Base-by-base conservation (phyloP, 305 asterid species). In the Solanum hybrid region DNA sequence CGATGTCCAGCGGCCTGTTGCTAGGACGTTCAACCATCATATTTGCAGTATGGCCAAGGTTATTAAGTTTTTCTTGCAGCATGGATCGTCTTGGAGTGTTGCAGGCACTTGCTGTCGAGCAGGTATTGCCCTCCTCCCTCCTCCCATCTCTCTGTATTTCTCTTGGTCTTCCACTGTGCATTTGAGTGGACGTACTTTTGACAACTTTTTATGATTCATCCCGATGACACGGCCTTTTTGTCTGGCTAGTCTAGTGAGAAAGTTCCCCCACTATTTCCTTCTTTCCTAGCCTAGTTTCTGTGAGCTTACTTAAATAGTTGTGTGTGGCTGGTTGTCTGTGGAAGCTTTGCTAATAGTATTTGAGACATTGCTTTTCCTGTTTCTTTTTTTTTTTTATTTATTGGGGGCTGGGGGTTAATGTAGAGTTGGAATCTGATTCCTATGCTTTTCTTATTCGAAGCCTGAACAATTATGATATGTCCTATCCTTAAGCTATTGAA, bases 41-140 rank as follows among this genome's bases (percentile, higher is more conserved):
- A 90, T 94, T 94, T 91, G 94, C 93, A 76, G 91, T 93, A 89
- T 93, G 95, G 94, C 94, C 96, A 92, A 92, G 90, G 93, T 94
- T 93, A 92, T 93, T 93, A 94, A 89, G 93, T 94, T 94, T 93
- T 94, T 87, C 91, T 93, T 88, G 95, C 93, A 93, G 93, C 93
- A 93, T 94, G 93, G 96, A 94, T 93, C 94, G 92, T 94, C 96
- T 93, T 94, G 95, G 94, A 91, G 90, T 94, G 90, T 93, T 93
- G 95, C 97, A 87, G 98, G 97, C 94, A 93, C 96, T 87, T 94
- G 93, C 98, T 93, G 89, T 92, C 92, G 92, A 93, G 91, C 91
- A 92, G 97, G 98, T 95, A 79, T 90, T 79, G 64, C 87, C 66
- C 26, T 34, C 82, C 38, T 16, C 20, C 20, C 29, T 14, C 17